Percentiles rank a stretch among this genome's conserved stretches.
These are phyloP conservation scores for Cornus kousa DNA, from an alignment of 148 eudicot species.

Conservation along the genomic window DNA sequence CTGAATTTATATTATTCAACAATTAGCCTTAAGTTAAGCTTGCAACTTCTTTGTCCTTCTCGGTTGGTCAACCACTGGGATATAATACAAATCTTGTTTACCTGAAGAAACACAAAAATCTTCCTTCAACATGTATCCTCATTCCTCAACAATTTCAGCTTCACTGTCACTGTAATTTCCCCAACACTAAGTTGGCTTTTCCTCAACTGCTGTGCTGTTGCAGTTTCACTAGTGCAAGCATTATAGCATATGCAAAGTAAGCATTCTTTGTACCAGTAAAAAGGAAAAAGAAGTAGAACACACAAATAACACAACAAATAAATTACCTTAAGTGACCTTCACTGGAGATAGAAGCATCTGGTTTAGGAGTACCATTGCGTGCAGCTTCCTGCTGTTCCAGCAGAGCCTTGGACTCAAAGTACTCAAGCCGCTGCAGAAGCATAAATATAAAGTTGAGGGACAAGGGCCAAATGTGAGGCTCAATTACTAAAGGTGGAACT, in stretches of 20 bases:
- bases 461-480: slow-evolving; percentile 6
- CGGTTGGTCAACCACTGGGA: neutral
- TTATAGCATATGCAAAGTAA: neutral
- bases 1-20: no score
- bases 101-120: neutral
- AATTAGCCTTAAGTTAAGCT: no score
- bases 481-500: neutral
- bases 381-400: slow-evolving; percentile 98
- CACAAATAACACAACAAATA: neutral
- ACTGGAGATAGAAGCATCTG: slow-evolving; percentile 96
- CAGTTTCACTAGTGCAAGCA: slow-evolving; percentile 18
- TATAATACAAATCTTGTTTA: neutral
- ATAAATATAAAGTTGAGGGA: slow-evolving; percentile 8
- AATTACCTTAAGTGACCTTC: slow-evolving; percentile 86
- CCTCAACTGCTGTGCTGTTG: slow-evolving; percentile 26
- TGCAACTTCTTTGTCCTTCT: neutral
- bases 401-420: slow-evolving; percentile 85
- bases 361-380: slow-evolving; percentile 90
- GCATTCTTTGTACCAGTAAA: neutral
- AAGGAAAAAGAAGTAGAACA: neutral
- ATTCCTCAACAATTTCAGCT: slow-evolving; percentile 41
- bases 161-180: slow-evolving; percentile 88
- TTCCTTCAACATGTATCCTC: slow-evolving; percentile 41
- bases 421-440: slow-evolving; percentile 78
- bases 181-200: slow-evolving; percentile 54